Evolutionary conservation across 768 basidiomycete genomes (phyloP), one percentile per base, ranked within the genome.

Genomic region (Tephrocybe sp.): DNA sequence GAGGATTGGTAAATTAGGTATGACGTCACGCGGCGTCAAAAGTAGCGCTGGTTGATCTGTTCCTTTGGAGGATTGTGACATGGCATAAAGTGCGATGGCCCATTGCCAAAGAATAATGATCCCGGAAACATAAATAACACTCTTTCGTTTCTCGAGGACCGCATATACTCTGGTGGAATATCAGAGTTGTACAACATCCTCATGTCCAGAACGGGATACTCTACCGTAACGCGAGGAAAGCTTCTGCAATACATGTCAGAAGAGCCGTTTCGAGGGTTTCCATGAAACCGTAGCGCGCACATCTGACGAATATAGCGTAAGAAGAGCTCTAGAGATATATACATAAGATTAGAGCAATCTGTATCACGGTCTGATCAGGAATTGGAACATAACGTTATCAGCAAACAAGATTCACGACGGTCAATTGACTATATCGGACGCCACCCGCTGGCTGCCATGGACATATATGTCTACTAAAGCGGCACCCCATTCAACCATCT

Each of bases 401-500:
- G n/a, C n/a, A n/a, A n/a, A n/a, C n/a, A n/a, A n/a, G n/a, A n/a
- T n/a, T n/a, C n/a, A n/a, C 27, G 27, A 29, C 5, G 11, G 27
- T 29, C 11, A 11, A 29, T 29, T 29, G 27, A 29, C 11, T 29
- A 11, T 29, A 5, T 29, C 27, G 5, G 11, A 29, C 11, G 27
- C 6, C 27, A 29, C 27, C 27, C 27, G n/a, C n/a, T n/a, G n/a
- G n/a, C n/a, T n/a, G n/a, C n/a, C n/a, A n/a, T n/a, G n/a, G n/a
- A n/a, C n/a, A n/a, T n/a, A n/a, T n/a, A n/a, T n/a, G n/a, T n/a
- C 27, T 38, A 3, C 19, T 38, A 38, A 7, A 64, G 45, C 10
- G 57, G 47, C 16, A 64, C 42, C 4, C 61, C 61, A 12, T 36
- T 50, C 18, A 53, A 12, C 21, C 54, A 15, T 22, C 64, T 51